A percentile compares a stretch with the other conserved stretches of the same genome.
Conservation (phyloP, 805 yeast species). For the Lachancea kluyveri region DNA sequence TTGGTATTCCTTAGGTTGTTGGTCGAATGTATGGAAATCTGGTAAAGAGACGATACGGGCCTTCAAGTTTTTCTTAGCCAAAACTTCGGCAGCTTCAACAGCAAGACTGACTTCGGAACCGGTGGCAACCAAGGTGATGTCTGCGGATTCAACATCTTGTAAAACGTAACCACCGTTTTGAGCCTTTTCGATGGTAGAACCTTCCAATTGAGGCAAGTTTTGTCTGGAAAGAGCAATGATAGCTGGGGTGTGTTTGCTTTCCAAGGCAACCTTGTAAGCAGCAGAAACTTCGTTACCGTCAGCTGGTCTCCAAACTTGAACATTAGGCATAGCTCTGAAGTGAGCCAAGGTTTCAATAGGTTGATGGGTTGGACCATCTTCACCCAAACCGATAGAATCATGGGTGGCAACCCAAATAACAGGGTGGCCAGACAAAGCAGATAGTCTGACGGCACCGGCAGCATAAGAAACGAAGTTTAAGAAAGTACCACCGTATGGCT, state of each 20-base stretch:
- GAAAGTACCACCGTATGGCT: constrained; percentile 96
- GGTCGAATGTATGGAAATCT: constrained; percentile 84
- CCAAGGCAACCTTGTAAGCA: constrained; percentile 64
- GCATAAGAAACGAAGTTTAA: constrained; percentile 85
- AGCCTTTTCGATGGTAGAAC: constrained; percentile 88
- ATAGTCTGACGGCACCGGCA: constrained; percentile 80
- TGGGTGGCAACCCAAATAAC: constrained; percentile 85
- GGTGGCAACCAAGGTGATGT: constrained; percentile 75
- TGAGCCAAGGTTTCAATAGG: constrained; percentile 87
- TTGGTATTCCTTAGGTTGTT: constrained; percentile 74
- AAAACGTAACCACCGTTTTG: constrained; percentile 90
- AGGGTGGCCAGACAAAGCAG: constrained; percentile 79
- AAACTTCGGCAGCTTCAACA: constrained; percentile 73
- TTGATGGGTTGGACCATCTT: constrained; percentile 92
- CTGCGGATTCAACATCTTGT: constrained; percentile 49
- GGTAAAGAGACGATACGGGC: constrained; percentile 89
- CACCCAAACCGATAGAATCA: constrained; percentile 87
- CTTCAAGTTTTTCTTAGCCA: constrained; percentile 57
- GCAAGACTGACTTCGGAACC: constrained; percentile 88
- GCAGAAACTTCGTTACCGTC: constrained; percentile 88
- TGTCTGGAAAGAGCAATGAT: constrained; percentile 78
- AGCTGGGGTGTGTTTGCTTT: constrained; percentile 60
- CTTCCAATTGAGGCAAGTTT: constrained; percentile 87
- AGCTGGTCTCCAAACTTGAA: constrained; percentile 88
- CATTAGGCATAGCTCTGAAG: constrained; percentile 78